Conservation (phyloP, 768 basidiomycete genomes). For the Auricularia sp. region DNA sequence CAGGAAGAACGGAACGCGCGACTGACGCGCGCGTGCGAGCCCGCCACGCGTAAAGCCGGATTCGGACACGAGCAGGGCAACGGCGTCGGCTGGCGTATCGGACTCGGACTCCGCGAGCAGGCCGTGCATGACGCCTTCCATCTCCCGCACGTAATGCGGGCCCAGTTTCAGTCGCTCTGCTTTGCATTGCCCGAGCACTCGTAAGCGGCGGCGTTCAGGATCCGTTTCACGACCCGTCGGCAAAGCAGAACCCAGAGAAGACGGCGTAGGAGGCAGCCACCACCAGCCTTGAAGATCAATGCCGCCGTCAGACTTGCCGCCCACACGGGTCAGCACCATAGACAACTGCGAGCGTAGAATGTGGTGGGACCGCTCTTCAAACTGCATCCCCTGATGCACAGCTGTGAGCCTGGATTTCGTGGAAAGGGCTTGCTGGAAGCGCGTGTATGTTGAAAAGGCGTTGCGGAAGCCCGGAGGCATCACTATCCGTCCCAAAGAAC, state of each 20-base stretch:
- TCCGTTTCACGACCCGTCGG: conserved; percentile 3
- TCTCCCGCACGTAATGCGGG: conserved; percentile 74
- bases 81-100: conserved; percentile 9
- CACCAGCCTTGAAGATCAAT: conserved; percentile 88
- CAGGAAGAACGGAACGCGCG: conserved; percentile 68
- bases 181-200: conserved; percentile 85
- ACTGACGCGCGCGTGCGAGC: conserved; percentile 58
- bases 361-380: conserved; percentile 57
- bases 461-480: no score
- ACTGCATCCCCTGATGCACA: conserved; percentile 59
- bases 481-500: no score
- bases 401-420: conserved; percentile 26
- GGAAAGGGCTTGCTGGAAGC: not conserved
- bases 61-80: conserved; percentile 74
- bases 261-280: conserved; percentile 51
- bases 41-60: conserved; percentile 69
- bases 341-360: conserved; percentile 56
- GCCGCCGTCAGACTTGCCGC: conserved; percentile 84
- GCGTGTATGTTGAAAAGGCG: not conserved
- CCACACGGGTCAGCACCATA: conserved; percentile 71
- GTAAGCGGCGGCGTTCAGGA: conserved; percentile 39
- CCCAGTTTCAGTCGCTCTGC: conserved; percentile 74
- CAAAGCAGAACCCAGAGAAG: not conserved
- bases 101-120: conserved; percentile 20
- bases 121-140: conserved; percentile 76